Base-by-base conservation (phyloP, 2,329 filamentous ascomycete species). In the Byssothecium circinans region DNA sequence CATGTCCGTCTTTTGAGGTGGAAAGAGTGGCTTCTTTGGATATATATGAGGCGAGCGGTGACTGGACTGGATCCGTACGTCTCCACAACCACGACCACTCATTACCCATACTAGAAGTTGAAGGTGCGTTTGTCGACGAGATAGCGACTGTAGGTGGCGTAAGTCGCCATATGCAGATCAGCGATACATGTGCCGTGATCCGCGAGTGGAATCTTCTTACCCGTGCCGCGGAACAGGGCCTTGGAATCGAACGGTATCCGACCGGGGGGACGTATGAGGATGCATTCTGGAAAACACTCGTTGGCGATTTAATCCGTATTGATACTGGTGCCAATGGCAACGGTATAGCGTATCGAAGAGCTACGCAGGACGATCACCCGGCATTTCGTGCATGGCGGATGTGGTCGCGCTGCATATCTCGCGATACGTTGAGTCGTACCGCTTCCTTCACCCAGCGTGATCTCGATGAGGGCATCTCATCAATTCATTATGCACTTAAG, bases 401-500 rank as follows among this genome's bases (percentile, higher is more conserved):
- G 50, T 57, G 56, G 57, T 47, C 54, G 27, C 51, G 57, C n/a
- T 58, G 56, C 39, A 60, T 60, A 27, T 54, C 53, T 1, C 53
- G 56, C 18, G 57, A 60, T 25, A 59, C 56, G 0, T 32, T 49
- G 18, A 47, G 43, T 14, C 51, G 57, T 5, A 47, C 46, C 10
- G 56, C 50, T 8, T 40, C 35, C 10, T 58, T 60, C 37, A 50
- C 49, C 2, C 49, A 57, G 32, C 49, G 49, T 7, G 54, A 59
- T 37, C 54, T 60, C 4, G 44, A 50, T 23, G 53, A 56, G 14
- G 53, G 53, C 12, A 60, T 58, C 20, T 53, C 54, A n/a, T 48
- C 51, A 0, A 40, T 58, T 23, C 42, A 60, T 18, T 48, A 60
- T 34, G 42, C 55, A 15, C 46, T 58, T 15, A 56, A 60, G 25